Evolutionary conservation across 345 rosid genomes (phyloP).

Genomic region (Eucalyptus pauciflora): DNA sequence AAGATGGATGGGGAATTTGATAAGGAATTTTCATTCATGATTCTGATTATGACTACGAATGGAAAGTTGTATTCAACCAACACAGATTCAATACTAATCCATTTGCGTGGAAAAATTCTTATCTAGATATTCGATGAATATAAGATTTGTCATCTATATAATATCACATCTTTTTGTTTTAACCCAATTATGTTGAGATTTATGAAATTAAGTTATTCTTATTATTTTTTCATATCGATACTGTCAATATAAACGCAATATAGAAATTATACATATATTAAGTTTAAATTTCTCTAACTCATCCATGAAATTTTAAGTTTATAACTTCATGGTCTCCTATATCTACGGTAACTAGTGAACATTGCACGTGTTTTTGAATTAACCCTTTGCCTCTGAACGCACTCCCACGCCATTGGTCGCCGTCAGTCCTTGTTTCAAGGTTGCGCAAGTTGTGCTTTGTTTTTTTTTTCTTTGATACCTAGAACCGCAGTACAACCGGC

Average conservation of each 20-base stretch:
- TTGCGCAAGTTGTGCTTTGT: rapidly evolving
- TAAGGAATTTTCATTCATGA: neutral
- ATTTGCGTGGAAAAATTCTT: neutral
- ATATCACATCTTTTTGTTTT: neutral
- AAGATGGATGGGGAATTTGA: neutral
- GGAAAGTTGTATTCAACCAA: neutral
- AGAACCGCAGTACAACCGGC: too few species aligned
- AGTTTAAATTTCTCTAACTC: neutral
- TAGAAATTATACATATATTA: too few species aligned
- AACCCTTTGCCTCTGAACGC: rapidly evolving
- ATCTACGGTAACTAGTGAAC: too few species aligned
- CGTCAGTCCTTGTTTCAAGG: too few species aligned
- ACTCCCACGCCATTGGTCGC: rapidly evolving
- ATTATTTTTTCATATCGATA: too few species aligned
- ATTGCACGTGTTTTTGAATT: neutral
- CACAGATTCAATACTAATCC: neutral
- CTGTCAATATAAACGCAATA: neutral
- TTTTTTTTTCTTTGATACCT: too few species aligned
- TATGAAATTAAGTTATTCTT: neutral
- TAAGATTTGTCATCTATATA: neutral
- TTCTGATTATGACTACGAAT: neutral
- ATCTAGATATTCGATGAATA: rapidly evolving
- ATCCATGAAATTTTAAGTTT: neutral
- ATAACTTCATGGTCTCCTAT: neutral
- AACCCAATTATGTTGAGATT: neutral